Conservation (phyloP, 768 basidiomycete genomes). For the Filobasidium floriforme region DNA sequence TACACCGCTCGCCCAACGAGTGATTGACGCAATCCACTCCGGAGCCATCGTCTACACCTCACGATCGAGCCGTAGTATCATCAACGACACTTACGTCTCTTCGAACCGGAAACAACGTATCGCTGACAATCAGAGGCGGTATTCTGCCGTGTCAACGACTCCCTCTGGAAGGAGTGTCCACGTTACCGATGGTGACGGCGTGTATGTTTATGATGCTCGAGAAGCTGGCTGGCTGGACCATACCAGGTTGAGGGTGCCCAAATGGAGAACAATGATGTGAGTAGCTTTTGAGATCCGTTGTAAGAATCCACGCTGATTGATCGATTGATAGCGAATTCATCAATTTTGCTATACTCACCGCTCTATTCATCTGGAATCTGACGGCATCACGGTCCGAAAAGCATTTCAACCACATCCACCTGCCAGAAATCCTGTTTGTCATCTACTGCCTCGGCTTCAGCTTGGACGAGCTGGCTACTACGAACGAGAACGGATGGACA, state of each 20-base stretch:
- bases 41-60: slow-evolving; percentile 49
- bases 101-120: slow-evolving; percentile 14
- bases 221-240: slow-evolving; percentile 60
- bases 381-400: slow-evolving; percentile 49
- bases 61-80: slow-evolving; percentile 59
- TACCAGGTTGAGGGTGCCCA: slow-evolving; percentile 74
- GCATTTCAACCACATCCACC: slow-evolving; percentile 51
- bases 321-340: slow-evolving; percentile 53
- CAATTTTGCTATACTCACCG: slow-evolving; percentile 62
- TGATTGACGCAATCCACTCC: slow-evolving; percentile 77
- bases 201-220: slow-evolving; percentile 42
- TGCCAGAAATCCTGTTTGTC: slow-evolving; percentile 67
- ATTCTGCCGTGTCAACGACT: too few relatives aligned
- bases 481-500: slow-evolving; percentile 78
- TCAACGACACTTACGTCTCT: slow-evolving; percentile 76
- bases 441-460: slow-evolving; percentile 69
- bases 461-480: slow-evolving; percentile 78
- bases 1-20: slow-evolving; percentile 72
- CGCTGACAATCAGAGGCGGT: not conserved
- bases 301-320: slow-evolving; percentile 59
- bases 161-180: too few relatives aligned
- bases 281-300: slow-evolving; percentile 6
- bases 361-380: slow-evolving; percentile 67
- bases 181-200: slow-evolving; percentile 26
- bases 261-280: slow-evolving; percentile 47